These are phyloP conservation scores for Cyclaneusma minus DNA, from an alignment of 2,329 filamentous ascomycete genomes.

Conservation along the genomic window DNA sequence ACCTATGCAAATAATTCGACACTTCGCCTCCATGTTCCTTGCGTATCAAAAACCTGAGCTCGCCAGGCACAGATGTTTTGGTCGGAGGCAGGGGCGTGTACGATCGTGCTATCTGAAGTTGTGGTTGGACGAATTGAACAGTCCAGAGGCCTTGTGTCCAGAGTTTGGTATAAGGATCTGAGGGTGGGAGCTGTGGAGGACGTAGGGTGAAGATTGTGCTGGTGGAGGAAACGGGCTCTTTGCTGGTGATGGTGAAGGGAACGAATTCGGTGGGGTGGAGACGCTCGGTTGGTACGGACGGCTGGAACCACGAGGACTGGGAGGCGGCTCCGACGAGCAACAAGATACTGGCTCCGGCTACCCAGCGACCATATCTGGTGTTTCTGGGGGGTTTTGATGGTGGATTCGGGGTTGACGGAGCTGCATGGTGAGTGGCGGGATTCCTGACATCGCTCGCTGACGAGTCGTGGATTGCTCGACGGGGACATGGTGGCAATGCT, in stretches of 20 bases:
- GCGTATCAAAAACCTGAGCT: slow-evolving; percentile 63
- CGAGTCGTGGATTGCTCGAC: too few species aligned
- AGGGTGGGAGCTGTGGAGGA: slow-evolving; percentile 20
- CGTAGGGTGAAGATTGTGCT: slow-evolving; percentile 53
- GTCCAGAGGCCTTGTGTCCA: slow-evolving; percentile 63
- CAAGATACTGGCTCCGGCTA: too few species aligned
- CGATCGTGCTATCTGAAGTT: slow-evolving; percentile 77
- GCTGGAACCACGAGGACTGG: too few species aligned
- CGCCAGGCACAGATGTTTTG: slow-evolving; percentile 16
- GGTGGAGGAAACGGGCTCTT: slow-evolving; percentile 47
- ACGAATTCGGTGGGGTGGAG: slow-evolving; percentile 48
- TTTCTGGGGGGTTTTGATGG: too few species aligned
- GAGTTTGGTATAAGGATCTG: slow-evolving; percentile 23
- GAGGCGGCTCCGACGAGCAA: too few species aligned
- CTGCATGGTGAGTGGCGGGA: too few species aligned
- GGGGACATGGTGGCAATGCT: too few species aligned
- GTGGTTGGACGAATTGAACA: slow-evolving; percentile 86
- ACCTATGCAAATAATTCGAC: slow-evolving; percentile 59
- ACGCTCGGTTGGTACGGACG: too few species aligned
- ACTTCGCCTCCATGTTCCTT: slow-evolving; percentile 69
- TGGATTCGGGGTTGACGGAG: too few species aligned
- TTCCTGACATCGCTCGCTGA: too few species aligned
- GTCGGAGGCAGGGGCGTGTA: slow-evolving; percentile 72
- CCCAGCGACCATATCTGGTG: too few species aligned
- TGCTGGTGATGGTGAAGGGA: slow-evolving; percentile 46